Base-by-base conservation (phyloP, 1,139 yeast genomes). In the Zygosaccharomyces pseudobailii region DNA sequence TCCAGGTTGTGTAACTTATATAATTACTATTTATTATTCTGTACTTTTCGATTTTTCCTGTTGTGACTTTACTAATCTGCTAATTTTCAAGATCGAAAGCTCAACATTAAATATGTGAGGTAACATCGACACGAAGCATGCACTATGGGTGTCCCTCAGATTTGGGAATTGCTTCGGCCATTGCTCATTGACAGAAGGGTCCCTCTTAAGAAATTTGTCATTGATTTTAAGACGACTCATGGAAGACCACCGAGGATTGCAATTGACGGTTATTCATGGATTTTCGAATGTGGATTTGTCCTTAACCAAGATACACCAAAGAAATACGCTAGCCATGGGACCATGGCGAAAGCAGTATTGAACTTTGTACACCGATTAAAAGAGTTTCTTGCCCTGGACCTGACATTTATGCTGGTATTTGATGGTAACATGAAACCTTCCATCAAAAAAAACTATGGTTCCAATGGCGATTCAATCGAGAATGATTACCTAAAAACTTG, bases 181-280 rank as follows among this genome's bases (percentile, higher is more conserved):
- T 40, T 50, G 4, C 72, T 72, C 1, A 68, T 66, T 32, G 73
- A 70, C 31, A 58, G 60, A 23, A 59, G 87, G 33, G 55, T 76
- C 0, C 70, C 82, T 0, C 61, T 81, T 32, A 69, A 73, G 5
- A 65, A 66, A 21, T 73, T 80, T 45, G 74, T 74, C 0, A 56
- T 71, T 21, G 59, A 68, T 1, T 81, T 76, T 55, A 56, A 70
- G 21, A 54, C 47, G 5, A 39, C 56, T 20, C 51, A 79, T 47
- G 66, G 68, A 0, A 63, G 87, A 30, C 73, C 79, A 4, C 72
- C 84, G 2, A 68, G 78, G 36, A 59, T 87, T 4, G 95, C 94
- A 0, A 74, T 87, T 10, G 96, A 87, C 67, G 85, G 81, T 0
- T 82, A 76, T 54, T 78, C 79, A 61, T 82, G 89, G 79, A 60